phyloP scores from a whole-genome alignment of 805 yeast genomes.

The Candida coquimbonensis region DNA sequence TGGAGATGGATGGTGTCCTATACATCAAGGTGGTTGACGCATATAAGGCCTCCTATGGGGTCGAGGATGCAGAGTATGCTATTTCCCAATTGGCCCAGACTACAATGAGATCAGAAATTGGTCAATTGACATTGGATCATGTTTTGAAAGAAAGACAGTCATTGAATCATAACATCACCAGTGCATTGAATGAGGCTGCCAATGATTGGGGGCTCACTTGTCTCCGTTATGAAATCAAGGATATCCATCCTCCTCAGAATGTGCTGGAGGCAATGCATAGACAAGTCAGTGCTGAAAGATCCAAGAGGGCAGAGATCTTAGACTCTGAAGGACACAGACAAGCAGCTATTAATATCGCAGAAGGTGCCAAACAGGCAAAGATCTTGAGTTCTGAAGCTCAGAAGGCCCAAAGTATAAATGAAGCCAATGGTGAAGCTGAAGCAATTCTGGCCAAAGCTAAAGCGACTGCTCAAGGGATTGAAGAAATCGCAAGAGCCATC shows the following conservation, averaged over 20 bases:
- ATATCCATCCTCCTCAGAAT: conserved; percentile 79
- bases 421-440: conserved; percentile 70
- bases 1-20: conserved; percentile 79
- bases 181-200: conserved; percentile 80
- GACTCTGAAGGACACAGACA: conserved; percentile 83
- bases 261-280: conserved; percentile 89
- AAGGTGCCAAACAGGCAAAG: conserved; percentile 66
- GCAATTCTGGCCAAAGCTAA: conserved; percentile 56
- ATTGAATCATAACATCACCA: conserved; percentile 65
- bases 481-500: conserved; percentile 59
- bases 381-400: conserved; percentile 73
- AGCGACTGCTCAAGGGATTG: conserved; percentile 71
- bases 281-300: conserved; percentile 81
- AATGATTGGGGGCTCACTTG: conserved; percentile 81
- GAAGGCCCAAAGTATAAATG: conserved; percentile 53
- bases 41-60: conserved; percentile 81
- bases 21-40: conserved; percentile 75
- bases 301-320: conserved; percentile 80
- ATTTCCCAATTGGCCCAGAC: conserved; percentile 83
- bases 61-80: conserved; percentile 82
- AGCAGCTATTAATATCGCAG: conserved; percentile 74
- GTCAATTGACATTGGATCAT: conserved; percentile 71
- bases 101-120: conserved; percentile 85
- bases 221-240: conserved; percentile 79
- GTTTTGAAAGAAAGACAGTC: conserved; percentile 72